phyloP scores from a whole-genome alignment of 805 yeast genomes.

The Saturnispora dispora region DNA sequence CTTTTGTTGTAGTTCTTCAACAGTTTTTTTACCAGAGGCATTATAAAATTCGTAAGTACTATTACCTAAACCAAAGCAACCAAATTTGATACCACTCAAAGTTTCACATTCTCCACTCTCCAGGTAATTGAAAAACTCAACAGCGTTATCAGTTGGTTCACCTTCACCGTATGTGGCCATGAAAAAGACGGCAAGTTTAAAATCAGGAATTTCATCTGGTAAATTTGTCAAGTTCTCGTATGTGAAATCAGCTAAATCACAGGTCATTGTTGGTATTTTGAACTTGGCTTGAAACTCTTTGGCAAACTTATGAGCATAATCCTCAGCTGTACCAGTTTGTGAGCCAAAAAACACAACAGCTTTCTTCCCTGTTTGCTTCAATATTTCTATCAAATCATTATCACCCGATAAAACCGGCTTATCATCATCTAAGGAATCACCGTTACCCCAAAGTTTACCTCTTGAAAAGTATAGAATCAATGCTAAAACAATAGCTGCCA shows the following conservation, averaged over 20 bases:
- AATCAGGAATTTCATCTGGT: conserved; percentile 56
- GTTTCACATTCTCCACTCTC: not conserved
- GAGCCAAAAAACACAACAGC: conserved; percentile 83
- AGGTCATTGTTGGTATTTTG: conserved; percentile 74
- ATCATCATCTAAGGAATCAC: conserved; percentile 19
- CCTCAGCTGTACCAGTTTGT: conserved; percentile 98
- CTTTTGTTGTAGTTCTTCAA: conserved; percentile 39
- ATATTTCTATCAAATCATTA: conserved; percentile 49
- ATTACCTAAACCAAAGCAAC: conserved; percentile 87
- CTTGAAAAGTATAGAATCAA: conserved; percentile 59
- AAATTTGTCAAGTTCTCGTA: conserved; percentile 21
- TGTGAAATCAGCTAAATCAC: conserved; percentile 48
- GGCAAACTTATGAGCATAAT: conserved; percentile 82
- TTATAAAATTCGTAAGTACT: conserved; percentile 84
- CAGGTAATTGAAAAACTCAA: conserved; percentile 49
- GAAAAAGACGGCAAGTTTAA: conserved; percentile 38
- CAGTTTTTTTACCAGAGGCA: conserved; percentile 57
- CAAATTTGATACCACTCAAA: conserved; percentile 27
- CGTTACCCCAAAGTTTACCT: conserved; percentile 41
- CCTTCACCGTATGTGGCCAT: conserved; percentile 95
- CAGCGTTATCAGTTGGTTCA: conserved; percentile 89
- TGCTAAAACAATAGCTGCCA: conserved; percentile 58
- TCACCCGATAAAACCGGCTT: conserved; percentile 27
- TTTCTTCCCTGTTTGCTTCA: conserved; percentile 58
- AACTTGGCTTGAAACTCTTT: conserved; percentile 80